Evolutionary conservation across 2,329 filamentous ascomycete genomes (phyloP), one percentile per base, ranked within the genome.

Genomic region (Purpureocillium takamizusanense): DNA sequence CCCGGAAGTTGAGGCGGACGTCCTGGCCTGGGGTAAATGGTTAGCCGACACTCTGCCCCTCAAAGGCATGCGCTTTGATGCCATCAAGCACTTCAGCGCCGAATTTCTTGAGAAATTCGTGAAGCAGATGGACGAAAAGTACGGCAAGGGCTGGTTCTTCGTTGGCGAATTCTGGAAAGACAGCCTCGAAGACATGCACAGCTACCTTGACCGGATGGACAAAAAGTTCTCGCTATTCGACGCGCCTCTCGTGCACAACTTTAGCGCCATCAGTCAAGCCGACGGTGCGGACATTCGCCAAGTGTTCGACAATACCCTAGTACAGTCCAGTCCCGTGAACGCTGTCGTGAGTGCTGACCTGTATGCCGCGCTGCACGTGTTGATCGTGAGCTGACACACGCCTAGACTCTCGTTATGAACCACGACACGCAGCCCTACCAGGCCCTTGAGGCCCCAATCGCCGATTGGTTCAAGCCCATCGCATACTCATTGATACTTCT

Each of bases 61-160:
- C 10, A 67, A 71, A 43, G 82, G 81, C 1, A 79, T 86, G 55
- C 69, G 83, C 14, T 70, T 86, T 36, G 83, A 87, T 54, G 83
- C 82, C 11, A 76, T 80, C 23, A 83, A 85, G 59, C 83, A 87
- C 58, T 84, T 80, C 57, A 81, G 75, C 21, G 72, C 74, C 42
- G 65, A 68, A n/a, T 86, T 86, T 51, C 69, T 81, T 25, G 69
- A 67, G 31, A 68, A 76, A n/a, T 83, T 83, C 59, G 71, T 85
- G 36, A 61, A 63, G 6, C 62, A 72, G 33, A 58, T 84, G 42
- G 72, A 73, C 50, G 62, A 65, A 32, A 59, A 56, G 0, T 62
- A 67, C 23, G 57, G 58, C 14, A 29, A 48, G 33, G 56, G 54
- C 1, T 62, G 58, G 58, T 62, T 62, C 38, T 56, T 61, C 32